Percentiles rank a stretch among this genome's conserved stretches.
Evolutionary conservation across 1,139 yeast species (phyloP).

Genomic region (Candida sojae): DNA sequence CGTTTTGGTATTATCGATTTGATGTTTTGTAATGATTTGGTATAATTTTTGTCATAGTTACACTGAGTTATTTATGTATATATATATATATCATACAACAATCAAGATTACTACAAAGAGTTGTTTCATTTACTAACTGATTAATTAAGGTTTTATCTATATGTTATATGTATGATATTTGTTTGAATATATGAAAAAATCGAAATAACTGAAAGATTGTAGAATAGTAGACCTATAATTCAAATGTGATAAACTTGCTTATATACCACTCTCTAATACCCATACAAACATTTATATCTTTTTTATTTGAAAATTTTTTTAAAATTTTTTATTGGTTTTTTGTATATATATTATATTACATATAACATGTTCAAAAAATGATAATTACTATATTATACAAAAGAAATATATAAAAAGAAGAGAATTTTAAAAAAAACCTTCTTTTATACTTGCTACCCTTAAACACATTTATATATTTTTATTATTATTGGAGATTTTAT

Average conservation of each 20-base stretch:
- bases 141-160: background rate
- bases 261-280: too few relatives aligned
- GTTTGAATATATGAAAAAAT: background rate
- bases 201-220: too few relatives aligned
- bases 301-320: too few relatives aligned
- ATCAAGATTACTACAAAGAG: too few relatives aligned
- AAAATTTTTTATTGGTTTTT: too few relatives aligned
- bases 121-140: background rate
- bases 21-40: slow-evolving; percentile 5
- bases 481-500: too few relatives aligned
- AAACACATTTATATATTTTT: background rate
- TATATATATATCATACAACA: background rate
- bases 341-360: too few relatives aligned
- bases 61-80: background rate
- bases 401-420: background rate
- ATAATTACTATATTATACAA: slow-evolving; percentile 2
- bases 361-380: background rate
- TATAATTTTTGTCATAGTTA: slow-evolving; percentile 5
- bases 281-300: too few relatives aligned
- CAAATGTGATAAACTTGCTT: too few relatives aligned
- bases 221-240: too few relatives aligned
- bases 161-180: background rate
- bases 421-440: too few relatives aligned
- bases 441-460: background rate
- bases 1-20: slow-evolving; percentile 3